Conservation (phyloP, 805 yeast genomes). For the Saturnispora sanitii region DNA sequence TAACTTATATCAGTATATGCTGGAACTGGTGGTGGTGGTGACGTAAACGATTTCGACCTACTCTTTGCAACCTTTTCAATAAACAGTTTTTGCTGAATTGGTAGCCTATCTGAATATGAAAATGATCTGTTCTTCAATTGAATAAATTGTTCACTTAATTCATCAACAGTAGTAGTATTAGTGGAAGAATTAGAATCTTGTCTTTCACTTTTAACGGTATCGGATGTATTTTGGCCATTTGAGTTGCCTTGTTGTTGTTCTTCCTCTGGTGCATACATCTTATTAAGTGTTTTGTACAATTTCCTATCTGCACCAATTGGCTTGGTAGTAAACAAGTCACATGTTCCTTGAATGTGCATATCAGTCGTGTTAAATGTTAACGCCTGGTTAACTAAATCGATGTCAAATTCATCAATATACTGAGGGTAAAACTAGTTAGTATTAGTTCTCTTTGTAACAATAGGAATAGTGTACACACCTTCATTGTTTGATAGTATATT, state of each 20-base stretch:
- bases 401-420: conserved; percentile 89
- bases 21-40: conserved; percentile 23
- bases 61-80: conserved; percentile 10
- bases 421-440: conserved; percentile 20
- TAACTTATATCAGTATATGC: conserved; percentile 9
- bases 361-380: conserved; percentile 70
- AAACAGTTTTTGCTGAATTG: conserved; percentile 11
- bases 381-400: conserved; percentile 84
- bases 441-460: too few relatives aligned
- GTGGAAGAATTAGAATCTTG: conserved; percentile 19
- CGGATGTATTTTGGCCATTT: too few relatives aligned
- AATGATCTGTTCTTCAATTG: conserved; percentile 26
- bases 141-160: conserved; percentile 24
- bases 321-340: conserved; percentile 91
- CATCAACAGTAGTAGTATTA: conserved; percentile 10
- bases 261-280: conserved; percentile 30
- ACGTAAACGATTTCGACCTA: conserved; percentile 25
- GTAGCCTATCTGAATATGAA: conserved; percentile 19
- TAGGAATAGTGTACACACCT: neutral
- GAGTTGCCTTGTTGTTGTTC: neutral
- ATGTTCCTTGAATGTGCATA: conserved; percentile 72
- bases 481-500: neutral
- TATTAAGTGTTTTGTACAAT: conserved; percentile 77
- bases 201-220: conserved; percentile 9
- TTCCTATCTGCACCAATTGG: conserved; percentile 86